These are phyloP conservation scores for Candida xiaguanensis DNA, from an alignment of 805 yeast species.

Conservation along the genomic window DNA sequence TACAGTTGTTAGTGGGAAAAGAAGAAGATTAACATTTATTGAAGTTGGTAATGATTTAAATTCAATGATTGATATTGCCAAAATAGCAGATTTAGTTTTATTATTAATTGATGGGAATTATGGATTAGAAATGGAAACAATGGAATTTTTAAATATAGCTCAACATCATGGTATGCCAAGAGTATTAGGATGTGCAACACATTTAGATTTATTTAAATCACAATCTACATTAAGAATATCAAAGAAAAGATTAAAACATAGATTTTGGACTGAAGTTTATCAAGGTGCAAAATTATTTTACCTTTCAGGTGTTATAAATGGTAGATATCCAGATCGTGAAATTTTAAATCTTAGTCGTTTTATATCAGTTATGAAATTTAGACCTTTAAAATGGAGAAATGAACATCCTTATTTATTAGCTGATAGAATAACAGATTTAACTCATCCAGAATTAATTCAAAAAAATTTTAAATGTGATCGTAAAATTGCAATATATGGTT, in stretches of 20 bases:
- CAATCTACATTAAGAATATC: slow-evolving; percentile 87
- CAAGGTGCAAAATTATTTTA: slow-evolving; percentile 96
- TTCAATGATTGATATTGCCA: slow-evolving; percentile 95
- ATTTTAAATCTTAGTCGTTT: slow-evolving; percentile 87
- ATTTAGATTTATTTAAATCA: slow-evolving; percentile 87
- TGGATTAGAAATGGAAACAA: slow-evolving; percentile 99
- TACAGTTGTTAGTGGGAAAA: slow-evolving; percentile 93
- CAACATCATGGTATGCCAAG: slow-evolving; percentile 99
- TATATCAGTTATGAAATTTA: slow-evolving; percentile 94
- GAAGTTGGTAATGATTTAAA: slow-evolving; percentile 92
- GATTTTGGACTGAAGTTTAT: slow-evolving; percentile 99
- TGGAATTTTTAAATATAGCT: slow-evolving; percentile 94
- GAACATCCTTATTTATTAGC: slow-evolving; percentile 94
- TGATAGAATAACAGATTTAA: slow-evolving; percentile 88
- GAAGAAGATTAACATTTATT: slow-evolving; percentile 86
- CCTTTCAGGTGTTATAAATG: slow-evolving; percentile 91
- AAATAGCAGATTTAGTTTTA: slow-evolving; percentile 88
- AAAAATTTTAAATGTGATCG: slow-evolving; percentile 81
- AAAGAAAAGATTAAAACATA: slow-evolving; percentile 83
- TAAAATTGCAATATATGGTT: slow-evolving; percentile 88
- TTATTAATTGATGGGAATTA: slow-evolving; percentile 93
- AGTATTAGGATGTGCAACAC: slow-evolving; percentile 92
- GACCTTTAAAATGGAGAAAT: slow-evolving; percentile 99
- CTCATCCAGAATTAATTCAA: slow-evolving; percentile 83
- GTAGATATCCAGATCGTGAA: slow-evolving; percentile 97